phyloP scores from a whole-genome alignment of 441 rosid genomes.

The Bruguiera hainesii region DNA sequence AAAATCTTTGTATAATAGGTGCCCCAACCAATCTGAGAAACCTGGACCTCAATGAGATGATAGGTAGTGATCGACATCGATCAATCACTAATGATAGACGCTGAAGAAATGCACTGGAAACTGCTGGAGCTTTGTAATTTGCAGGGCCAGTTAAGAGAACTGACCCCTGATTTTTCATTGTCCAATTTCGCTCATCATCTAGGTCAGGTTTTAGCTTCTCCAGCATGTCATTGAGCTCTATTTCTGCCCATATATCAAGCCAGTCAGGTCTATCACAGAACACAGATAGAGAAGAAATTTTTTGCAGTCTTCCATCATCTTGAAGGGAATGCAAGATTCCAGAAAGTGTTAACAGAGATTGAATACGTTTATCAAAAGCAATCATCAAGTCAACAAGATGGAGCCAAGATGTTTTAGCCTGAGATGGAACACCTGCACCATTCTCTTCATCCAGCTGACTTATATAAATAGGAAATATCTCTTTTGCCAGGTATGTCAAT shows the following conservation, averaged over 20 bases:
- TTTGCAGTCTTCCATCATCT: slow-evolving; percentile 62
- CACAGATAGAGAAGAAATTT: slow-evolving; percentile 72
- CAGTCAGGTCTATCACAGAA: slow-evolving; percentile 89
- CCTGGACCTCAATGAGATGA: slow-evolving; percentile 52
- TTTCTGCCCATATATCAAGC: slow-evolving; percentile 87
- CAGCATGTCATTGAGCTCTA: slow-evolving; percentile 64
- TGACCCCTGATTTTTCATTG: slow-evolving; percentile 56
- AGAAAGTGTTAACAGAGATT: slow-evolving; percentile 67
- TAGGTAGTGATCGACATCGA: slow-evolving; percentile 65
- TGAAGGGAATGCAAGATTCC: slow-evolving; percentile 63
- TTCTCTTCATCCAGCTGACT: slow-evolving; percentile 52
- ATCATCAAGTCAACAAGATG: slow-evolving; percentile 88
- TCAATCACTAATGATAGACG: slow-evolving; percentile 57
- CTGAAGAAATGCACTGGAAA: slow-evolving; percentile 51
- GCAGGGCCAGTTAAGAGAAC: slow-evolving; percentile 48
- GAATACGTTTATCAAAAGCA: slow-evolving; percentile 68
- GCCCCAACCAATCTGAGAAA: slow-evolving; percentile 65
- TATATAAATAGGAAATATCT: slow-evolving; percentile 62
- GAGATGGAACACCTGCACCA: slow-evolving; percentile 35
- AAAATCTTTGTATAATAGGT: slow-evolving; percentile 50
- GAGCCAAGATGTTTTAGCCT: slow-evolving; percentile 74
- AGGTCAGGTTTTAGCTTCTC: slow-evolving; percentile 54
- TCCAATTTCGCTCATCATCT: slow-evolving; percentile 70
- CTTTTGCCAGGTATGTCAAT: slow-evolving; percentile 69
- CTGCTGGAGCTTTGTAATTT: slow-evolving; percentile 59